These are phyloP conservation scores for Metschnikowia peoriensis DNA, from an alignment of 805 yeast genomes.

Conservation along the genomic window DNA sequence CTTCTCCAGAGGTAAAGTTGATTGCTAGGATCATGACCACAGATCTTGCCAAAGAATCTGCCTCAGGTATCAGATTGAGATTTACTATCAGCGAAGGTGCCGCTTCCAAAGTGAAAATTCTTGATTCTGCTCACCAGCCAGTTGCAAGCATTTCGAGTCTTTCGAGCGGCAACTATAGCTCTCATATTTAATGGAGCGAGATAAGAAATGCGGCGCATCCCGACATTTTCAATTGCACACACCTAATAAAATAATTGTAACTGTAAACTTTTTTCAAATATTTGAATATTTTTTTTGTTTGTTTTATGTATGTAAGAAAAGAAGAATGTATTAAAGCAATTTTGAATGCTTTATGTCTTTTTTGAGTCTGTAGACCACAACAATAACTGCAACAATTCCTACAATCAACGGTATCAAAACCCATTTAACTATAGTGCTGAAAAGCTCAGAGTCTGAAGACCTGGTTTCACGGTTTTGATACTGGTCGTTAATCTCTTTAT, in stretches of 20 bases:
- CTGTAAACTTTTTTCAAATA: not conserved
- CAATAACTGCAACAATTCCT: constrained; percentile 39
- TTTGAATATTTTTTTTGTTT: not conserved
- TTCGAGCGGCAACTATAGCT: constrained; percentile 50
- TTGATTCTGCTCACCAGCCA: constrained; percentile 28
- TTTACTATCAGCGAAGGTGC: constrained; percentile 52
- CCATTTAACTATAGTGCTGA: constrained; percentile 33
- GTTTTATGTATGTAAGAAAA: not conserved
- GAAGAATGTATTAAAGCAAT: constrained; percentile 36
- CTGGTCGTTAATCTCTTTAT: constrained; percentile 35
- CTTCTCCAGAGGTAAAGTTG: constrained; percentile 47
- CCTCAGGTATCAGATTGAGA: constrained; percentile 69
- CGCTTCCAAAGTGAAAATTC: constrained; percentile 39
- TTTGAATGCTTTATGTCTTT: constrained; percentile 64
- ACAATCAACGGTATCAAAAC: constrained; percentile 41
- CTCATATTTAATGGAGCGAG: constrained; percentile 14
- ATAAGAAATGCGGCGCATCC: not conserved
- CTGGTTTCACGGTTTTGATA: constrained; percentile 18
- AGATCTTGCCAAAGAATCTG: constrained; percentile 67
- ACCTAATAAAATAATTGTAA: not conserved
- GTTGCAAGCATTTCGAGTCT: constrained; percentile 47
- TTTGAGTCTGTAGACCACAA: constrained; percentile 53
- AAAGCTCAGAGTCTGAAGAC: constrained; percentile 20
- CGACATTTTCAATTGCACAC: not conserved
- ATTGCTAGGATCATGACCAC: constrained; percentile 85